phyloP scores from a whole-genome alignment of 176 grass and related monocot species.

The Oryza australiensis region DNA sequence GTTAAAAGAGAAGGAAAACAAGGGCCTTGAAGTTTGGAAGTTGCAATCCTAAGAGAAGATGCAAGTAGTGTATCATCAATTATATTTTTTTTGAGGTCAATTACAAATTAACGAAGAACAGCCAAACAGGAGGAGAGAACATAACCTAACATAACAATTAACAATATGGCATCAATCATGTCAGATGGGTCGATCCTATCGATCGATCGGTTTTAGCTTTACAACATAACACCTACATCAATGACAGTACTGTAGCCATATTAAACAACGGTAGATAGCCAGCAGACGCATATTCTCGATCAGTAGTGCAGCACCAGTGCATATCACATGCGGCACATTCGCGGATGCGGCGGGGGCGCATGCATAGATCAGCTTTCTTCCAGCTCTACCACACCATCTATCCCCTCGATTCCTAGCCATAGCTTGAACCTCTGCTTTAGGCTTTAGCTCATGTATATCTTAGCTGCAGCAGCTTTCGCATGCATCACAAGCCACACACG shows the following conservation, averaged over 20 bases:
- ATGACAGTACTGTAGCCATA: not conserved
- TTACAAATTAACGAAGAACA: not conserved
- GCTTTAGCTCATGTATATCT: not conserved
- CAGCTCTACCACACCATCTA: not conserved
- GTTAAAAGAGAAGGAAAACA: not conserved
- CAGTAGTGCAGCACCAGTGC: constrained; percentile 12
- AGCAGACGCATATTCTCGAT: not conserved
- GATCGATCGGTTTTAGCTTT: not conserved
- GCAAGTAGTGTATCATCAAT: not conserved
- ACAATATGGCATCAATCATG: not conserved
- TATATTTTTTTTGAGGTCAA: not conserved
- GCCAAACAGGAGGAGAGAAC: no score
- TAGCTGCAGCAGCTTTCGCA: not conserved
- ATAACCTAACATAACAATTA: no score
- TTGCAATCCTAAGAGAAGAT: not conserved
- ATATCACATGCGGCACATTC: constrained; percentile 45
- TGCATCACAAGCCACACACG: constrained; percentile 27
- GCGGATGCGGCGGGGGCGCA: not conserved
- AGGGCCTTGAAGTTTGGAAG: not conserved
- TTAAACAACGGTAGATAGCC: not conserved
- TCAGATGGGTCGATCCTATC: not conserved
- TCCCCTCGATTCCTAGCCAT: not conserved
- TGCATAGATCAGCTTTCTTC: not conserved
- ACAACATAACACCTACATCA: not conserved
- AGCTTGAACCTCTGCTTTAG: not conserved